Base-by-base conservation (phyloP, 805 yeast species). In the Diddensiella transvaalensis region DNA sequence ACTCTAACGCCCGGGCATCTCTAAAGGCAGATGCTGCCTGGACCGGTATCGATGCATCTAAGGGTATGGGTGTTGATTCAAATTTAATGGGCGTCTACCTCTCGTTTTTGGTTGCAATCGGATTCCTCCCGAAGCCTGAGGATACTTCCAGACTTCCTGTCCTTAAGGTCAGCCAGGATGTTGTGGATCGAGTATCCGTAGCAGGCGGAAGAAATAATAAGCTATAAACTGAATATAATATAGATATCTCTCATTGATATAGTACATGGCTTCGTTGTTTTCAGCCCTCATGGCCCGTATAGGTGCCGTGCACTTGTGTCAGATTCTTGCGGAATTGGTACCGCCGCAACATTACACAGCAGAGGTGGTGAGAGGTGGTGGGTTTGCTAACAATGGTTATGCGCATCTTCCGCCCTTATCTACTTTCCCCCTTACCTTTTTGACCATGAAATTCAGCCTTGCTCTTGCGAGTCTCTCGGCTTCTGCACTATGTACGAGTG, bases 41-140 rank as follows among this genome's bases (percentile, higher is more conserved):
- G 79, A 76, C 88, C 1, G 87, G 86, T 11, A 74, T 68, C 42
- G 95, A 88, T 60, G 70, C 65, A 24, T 77, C 88, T 41, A 65
- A 67, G 0, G 97, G 96, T 6, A 75, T 70, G 44, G 97, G 96
- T 43, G 84, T 89, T n/a, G 79, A 79, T 48, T 64, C 68, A 21
- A 71, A 73, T 23, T 83, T 80, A 55, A 70, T 88, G 70, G 89
- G 90, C 22, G 68, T 79, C 46, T 93, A 91, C 66, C 76, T 91
- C 54, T 73, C 93, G 18, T 93, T 89, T 69, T 76, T 93, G 65
- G 76, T 79, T 50, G 79, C 81, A 58, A 82, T 84, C 57, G 96
- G 95, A 0, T 93, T 85, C 70, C 73, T 93, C 61, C 85, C 86
- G 30, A 57, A 69, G 17, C 91, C 96, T 46, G 58, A 74, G 1